A percentile compares a stretch with the other conserved stretches of the same genome.
Evolutionary conservation across 2,329 filamentous ascomycete genomes (phyloP).

Genomic region (Alternaria dauci): DNA sequence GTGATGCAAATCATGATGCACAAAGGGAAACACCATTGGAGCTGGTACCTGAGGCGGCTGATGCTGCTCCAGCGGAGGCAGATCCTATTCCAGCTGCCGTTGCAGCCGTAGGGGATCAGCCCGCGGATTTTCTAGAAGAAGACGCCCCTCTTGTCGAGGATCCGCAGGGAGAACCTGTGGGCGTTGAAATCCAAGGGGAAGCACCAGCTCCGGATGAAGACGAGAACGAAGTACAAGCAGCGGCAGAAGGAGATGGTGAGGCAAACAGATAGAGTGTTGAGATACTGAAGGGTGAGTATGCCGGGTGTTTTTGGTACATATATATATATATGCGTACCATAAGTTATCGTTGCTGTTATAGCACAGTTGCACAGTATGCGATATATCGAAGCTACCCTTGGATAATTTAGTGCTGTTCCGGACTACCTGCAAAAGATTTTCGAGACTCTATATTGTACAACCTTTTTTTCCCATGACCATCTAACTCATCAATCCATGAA

Average conservation of each 20-base stretch:
- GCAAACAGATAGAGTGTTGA: not conserved
- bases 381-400: not conserved
- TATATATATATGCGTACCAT: not conserved
- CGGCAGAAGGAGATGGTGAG: not conserved
- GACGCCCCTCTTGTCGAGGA: not conserved
- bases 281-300: not conserved
- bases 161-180: not conserved
- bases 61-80: not conserved
- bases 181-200: not conserved
- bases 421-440: not conserved
- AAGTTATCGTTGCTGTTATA: too few species aligned
- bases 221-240: not conserved
- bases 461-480: not conserved
- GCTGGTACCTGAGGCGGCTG: not conserved
- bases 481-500: constrained; percentile 37
- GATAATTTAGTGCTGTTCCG: not conserved
- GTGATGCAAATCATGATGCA: not conserved
- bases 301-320: too few species aligned
- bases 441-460: not conserved
- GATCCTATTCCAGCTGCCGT: not conserved
- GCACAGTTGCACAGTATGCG: not conserved
- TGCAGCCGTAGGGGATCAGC: not conserved
- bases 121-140: not conserved
- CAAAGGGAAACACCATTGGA: not conserved
- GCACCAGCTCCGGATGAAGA: not conserved